These are phyloP conservation scores for Phialophora macrospora DNA, from an alignment of 2,329 filamentous ascomycete genomes.

Conservation along the genomic window DNA sequence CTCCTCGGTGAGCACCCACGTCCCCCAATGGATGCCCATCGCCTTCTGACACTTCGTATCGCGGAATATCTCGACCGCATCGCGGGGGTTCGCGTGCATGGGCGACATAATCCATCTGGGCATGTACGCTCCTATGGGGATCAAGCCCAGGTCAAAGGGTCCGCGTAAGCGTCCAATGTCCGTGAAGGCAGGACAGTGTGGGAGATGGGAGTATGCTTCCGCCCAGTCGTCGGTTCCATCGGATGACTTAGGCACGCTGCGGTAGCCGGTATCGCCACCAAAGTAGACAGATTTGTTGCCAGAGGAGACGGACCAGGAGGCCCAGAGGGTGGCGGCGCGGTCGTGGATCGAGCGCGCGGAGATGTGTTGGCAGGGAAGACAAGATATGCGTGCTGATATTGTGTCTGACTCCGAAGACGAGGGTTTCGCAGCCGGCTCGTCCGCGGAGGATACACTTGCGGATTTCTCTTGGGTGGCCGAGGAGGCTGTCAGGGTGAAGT, in stretches of 20 bases:
- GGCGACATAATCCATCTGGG: conserved; percentile 69
- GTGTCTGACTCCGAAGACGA: conserved; percentile 44
- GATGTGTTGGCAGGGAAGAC: conserved; percentile 83
- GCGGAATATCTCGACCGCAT: conserved; percentile 85
- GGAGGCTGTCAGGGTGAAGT: conserved; percentile 65
- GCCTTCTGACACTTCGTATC: conserved; percentile 79
- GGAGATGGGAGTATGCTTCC: conserved; percentile 65
- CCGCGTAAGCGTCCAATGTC: conserved; percentile 80
- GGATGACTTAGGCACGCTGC: conserved; percentile 70
- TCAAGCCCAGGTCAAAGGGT: conserved; percentile 87
- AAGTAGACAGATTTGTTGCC: conserved; percentile 48
- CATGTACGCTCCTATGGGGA: conserved; percentile 89
- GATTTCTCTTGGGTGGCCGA: conserved; percentile 40
- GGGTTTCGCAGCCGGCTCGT: conserved; percentile 33
- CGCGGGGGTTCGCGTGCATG: conserved; percentile 85
- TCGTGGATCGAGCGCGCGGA: conserved; percentile 72
- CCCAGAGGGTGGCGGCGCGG: conserved; percentile 79
- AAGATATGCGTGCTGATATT: conserved; percentile 75
- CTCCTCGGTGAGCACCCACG: conserved; percentile 84
- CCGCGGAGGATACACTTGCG: conserved; percentile 40
- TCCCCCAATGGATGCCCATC: conserved; percentile 89
- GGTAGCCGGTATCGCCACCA: conserved; percentile 78
- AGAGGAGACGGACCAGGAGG: conserved; percentile 79
- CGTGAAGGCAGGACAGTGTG: conserved; percentile 80
- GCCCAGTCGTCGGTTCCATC: conserved; percentile 72